phyloP scores from a whole-genome alignment of 495 filamentous ascomycete species.

The Hypoxylon rickii region DNA sequence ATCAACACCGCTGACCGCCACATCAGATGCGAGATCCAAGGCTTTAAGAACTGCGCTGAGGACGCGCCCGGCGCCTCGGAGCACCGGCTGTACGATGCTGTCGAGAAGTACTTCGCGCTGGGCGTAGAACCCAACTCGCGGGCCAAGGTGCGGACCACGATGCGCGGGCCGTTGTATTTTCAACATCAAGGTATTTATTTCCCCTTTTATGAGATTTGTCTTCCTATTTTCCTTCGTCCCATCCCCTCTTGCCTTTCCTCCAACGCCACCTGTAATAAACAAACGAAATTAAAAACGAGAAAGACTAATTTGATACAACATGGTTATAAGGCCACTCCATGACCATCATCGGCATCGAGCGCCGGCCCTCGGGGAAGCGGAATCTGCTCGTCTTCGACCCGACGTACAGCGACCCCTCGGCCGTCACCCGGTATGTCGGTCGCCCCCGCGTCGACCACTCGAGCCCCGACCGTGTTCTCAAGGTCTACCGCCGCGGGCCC shows the following conservation, averaged over 20 bases:
- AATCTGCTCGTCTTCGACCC: conserved; percentile 91
- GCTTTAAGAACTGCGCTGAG: conserved; percentile 41
- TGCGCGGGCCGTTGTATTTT: conserved; percentile 83
- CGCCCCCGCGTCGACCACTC: conserved; percentile 42
- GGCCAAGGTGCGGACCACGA: conserved; percentile 67
- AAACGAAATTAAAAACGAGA: no score
- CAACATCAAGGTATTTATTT: conserved; percentile 71
- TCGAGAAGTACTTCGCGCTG: conserved; percentile 75
- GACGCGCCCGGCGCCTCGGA: conserved; percentile 36
- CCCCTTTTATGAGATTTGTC: no score
- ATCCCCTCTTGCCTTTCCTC: no score
- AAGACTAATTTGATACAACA: no score
- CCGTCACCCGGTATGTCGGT: conserved; percentile 61
- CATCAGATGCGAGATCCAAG: conserved; percentile 44
- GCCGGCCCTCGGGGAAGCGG: conserved; percentile 62
- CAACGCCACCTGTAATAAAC: no score
- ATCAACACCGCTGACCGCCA: background rate
- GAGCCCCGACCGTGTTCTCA: conserved; percentile 62
- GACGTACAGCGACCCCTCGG: conserved; percentile 72
- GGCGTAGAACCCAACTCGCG: conserved; percentile 21
- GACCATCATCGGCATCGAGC: conserved; percentile 88
- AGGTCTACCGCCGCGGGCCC: conserved; percentile 69
- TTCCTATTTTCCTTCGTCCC: background rate
- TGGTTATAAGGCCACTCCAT: conserved; percentile 74
- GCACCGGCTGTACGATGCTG: conserved; percentile 59